A percentile compares a stretch with the other conserved stretches of the same genome.
Evolutionary conservation across 441 rosid species (phyloP).

Genomic region (Populus trichocarpa): DNA sequence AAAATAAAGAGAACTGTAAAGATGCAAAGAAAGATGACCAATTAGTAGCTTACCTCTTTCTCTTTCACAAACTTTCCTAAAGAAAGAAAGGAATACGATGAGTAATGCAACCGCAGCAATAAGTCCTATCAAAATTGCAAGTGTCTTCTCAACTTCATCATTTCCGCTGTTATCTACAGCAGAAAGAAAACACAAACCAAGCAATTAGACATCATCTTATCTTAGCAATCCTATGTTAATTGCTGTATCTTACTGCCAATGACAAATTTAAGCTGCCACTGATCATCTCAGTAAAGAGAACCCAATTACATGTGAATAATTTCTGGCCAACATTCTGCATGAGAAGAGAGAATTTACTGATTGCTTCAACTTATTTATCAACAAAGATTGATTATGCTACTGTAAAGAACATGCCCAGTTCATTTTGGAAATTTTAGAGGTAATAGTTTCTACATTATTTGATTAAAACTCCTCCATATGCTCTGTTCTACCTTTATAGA

Average conservation of each 20-base stretch:
- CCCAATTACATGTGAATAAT: neutral
- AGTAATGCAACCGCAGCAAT: conserved; percentile 68
- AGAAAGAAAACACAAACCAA: neutral
- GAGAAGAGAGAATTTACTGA: neutral
- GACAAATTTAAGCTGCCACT: neutral
- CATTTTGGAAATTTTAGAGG: neutral
- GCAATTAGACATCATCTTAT: neutral
- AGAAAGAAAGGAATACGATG: conserved; percentile 63
- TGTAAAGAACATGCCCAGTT: neutral
- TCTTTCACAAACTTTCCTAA: conserved; percentile 48
- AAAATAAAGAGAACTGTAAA: conserved; percentile 3
- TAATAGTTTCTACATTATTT: neutral
- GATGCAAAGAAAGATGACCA: neutral
- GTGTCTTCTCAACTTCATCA: conserved; percentile 62
- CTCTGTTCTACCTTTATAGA: neutral
- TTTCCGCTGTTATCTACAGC: conserved; percentile 35
- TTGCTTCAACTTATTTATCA: neutral
- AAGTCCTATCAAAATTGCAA: conserved; percentile 77
- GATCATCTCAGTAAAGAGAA: neutral
- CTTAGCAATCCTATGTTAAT: conserved; percentile 3
- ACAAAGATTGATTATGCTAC: neutral
- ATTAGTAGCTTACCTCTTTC: conserved; percentile 49
- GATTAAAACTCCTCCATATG: neutral
- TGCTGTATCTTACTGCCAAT: neutral
- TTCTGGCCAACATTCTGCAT: neutral